Evolutionary conservation across 2,329 filamentous ascomycete species (phyloP), one percentile per base, ranked within the genome.

Genomic region (Colletotrichum euphorbiae): DNA sequence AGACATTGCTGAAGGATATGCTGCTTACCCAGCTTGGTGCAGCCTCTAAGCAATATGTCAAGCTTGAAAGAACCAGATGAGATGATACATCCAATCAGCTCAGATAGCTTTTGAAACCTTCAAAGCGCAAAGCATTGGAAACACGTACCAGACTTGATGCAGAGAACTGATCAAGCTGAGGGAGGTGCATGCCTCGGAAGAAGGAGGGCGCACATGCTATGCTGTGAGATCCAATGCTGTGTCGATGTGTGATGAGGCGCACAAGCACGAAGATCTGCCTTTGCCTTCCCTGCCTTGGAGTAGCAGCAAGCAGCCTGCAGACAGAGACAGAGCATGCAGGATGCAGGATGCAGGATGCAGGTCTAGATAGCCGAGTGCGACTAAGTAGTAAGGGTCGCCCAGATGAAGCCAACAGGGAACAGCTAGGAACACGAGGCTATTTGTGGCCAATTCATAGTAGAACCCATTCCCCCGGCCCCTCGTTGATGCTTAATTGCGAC

Each of bases 201-300:
- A 36, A 13, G 24, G 7, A 13, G 7, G 2, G 6, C 8, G 54
- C 65, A 68, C 61, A 59, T 65, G 65, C 61, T 38, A 65, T 65
- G 65, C 61, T 38, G 38, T 33, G 19, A 48, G 50, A 11, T n/a
- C n/a, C n/a, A n/a, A n/a, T 5, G 43, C 31, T 17, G 46, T 19
- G 51, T 55, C 50, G 13, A 12, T 31, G 36, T 43, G 28, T 21
- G 13, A 50, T 21, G 13, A 50, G n/a, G 13, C 33, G 13, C n/a
- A 45, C n/a, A 17, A 36, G 38, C 15, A 31, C 45, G 38, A 45
- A 43, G 28, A 24, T 24, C 24, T 24, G 24, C 24, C 24, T 24
- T 24, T 24, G 24, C 24, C 3, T 24, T 24, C 4, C 24, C 3
- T 24, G 24, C 24, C 24, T 4, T 5, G 24, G 24, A 28, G 28